Evolutionary conservation across 2,329 filamentous ascomycete genomes (phyloP).

Genomic region (Ceratocystis destructans): DNA sequence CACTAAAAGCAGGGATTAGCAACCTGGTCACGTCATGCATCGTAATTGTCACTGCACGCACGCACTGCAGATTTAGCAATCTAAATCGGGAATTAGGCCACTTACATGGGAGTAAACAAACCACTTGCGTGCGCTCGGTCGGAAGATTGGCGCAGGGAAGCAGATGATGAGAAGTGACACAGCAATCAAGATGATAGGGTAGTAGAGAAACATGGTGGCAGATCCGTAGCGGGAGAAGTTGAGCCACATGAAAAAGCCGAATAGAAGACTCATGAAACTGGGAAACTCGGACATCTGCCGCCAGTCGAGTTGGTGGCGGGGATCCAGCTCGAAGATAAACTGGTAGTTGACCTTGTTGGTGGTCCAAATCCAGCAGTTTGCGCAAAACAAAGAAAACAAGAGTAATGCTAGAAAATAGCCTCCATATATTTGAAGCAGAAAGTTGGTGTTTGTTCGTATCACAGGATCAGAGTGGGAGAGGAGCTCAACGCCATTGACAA

Average conservation of each 20-base stretch:
- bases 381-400: slow-evolving; percentile 68
- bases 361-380: slow-evolving; percentile 75
- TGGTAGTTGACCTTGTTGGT: slow-evolving; percentile 82
- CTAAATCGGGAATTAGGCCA: slow-evolving; percentile 27
- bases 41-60: background rate
- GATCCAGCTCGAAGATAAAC: slow-evolving; percentile 95
- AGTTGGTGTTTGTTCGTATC: slow-evolving; percentile 43
- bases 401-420: slow-evolving; percentile 80
- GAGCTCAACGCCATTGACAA: slow-evolving; percentile 46
- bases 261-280: slow-evolving; percentile 62
- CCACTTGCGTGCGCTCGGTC: slow-evolving; percentile 68
- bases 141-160: slow-evolving; percentile 59
- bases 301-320: slow-evolving; percentile 76
- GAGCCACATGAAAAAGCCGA: slow-evolving; percentile 74
- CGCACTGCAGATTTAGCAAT: background rate
- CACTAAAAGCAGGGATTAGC: slow-evolving; percentile 34
- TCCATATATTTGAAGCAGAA: slow-evolving; percentile 77
- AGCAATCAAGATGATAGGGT: slow-evolving; percentile 65
- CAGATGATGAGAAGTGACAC: slow-evolving; percentile 57
- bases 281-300: slow-evolving; percentile 76
- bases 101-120: slow-evolving; percentile 70
- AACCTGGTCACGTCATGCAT: background rate
- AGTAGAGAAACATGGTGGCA: slow-evolving; percentile 64
- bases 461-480: slow-evolving; percentile 35
- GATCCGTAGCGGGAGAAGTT: slow-evolving; percentile 64